These are phyloP conservation scores for Santalum album DNA, from an alignment of 164 flowering plant genomes.

Conservation along the genomic window DNA sequence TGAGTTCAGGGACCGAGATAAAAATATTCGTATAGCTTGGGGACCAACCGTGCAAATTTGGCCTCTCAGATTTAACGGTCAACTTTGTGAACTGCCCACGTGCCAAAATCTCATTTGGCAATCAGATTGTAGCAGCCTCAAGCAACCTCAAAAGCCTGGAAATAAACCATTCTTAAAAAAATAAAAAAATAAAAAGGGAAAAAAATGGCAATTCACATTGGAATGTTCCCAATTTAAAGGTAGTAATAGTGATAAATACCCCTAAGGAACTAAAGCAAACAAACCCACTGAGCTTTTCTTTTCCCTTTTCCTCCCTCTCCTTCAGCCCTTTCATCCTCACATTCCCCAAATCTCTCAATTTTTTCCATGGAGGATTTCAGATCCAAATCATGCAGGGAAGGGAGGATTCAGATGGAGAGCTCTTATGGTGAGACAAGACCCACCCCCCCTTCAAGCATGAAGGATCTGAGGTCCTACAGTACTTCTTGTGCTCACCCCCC, in stretches of 20 bases:
- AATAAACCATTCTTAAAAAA: not conserved
- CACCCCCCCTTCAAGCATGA: slow-evolving; percentile 30
- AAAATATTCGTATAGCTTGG: too few relatives aligned
- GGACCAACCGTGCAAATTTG: too few relatives aligned
- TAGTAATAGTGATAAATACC: not conserved
- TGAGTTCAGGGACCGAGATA: too few relatives aligned
- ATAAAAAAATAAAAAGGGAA: not conserved
- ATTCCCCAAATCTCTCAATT: not conserved
- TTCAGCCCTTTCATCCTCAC: not conserved
- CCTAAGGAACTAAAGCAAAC: not conserved
- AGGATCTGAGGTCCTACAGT: slow-evolving; percentile 58
- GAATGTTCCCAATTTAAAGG: not conserved
- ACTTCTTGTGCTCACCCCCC: slow-evolving; percentile 26
- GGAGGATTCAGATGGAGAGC: slow-evolving; percentile 34
- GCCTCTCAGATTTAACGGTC: not conserved
- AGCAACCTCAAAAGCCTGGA: not conserved
- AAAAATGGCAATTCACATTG: not conserved
- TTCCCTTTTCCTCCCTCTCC: not conserved
- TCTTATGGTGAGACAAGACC: slow-evolving; percentile 21
- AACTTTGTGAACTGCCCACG: not conserved
- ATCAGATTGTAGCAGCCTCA: not conserved
- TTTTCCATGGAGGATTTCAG: slow-evolving; percentile 42
- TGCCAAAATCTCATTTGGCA: not conserved
- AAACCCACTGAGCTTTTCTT: slow-evolving; percentile 1
- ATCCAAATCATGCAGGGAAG: slow-evolving; percentile 47